Percentiles rank a stretch among this genome's conserved stretches.
Conservation (phyloP, 2,329 filamentous ascomycete species). For the Lasiodiplodia gonubiensis region DNA sequence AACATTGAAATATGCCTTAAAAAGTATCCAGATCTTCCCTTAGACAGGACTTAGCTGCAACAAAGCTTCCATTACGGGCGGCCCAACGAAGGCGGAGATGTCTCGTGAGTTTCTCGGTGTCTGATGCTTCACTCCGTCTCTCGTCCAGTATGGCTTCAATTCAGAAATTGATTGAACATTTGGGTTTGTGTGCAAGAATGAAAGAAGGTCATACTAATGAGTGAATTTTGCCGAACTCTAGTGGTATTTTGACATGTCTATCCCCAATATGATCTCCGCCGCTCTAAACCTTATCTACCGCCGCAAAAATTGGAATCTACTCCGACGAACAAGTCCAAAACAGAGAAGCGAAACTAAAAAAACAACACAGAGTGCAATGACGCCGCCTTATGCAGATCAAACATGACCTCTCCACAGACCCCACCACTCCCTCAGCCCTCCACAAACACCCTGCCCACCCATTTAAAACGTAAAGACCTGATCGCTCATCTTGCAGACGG, state of each 20-base stretch:
- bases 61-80: background rate
- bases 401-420: background rate
- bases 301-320: background rate
- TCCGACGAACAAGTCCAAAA: too few species aligned
- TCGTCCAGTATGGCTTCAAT: background rate
- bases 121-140: background rate
- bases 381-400: background rate
- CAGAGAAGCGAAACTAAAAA: background rate
- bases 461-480: slow-evolving; percentile 61
- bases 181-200: too few species aligned
- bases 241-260: background rate
- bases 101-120: background rate
- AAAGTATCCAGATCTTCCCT: too few species aligned
- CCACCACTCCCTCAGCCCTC: background rate
- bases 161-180: background rate
- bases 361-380: background rate
- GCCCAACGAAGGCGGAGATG: background rate
- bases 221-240: background rate
- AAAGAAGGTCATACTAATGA: too few species aligned
- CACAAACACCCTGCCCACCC: background rate
- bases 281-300: background rate
- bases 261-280: background rate
- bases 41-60: too few species aligned
- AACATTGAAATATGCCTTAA: background rate
- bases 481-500: slow-evolving; percentile 59